Percentiles rank a stretch among this genome's conserved stretches.
phyloP scores from a whole-genome alignment of 257 asterid species.

The Ajuga chamaepitys region DNA sequence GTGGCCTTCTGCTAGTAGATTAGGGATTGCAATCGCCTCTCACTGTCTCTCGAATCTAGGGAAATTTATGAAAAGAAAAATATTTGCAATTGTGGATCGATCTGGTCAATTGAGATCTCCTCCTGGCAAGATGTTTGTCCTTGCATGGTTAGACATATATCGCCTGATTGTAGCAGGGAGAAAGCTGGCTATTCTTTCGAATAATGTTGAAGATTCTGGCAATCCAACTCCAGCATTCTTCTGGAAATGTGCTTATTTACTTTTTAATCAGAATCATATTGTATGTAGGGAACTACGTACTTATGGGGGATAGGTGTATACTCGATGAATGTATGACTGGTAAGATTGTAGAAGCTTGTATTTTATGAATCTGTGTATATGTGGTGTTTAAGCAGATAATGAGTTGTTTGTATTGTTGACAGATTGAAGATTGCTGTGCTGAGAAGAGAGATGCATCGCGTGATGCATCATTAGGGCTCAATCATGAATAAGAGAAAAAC shows the following conservation, averaged over 20 bases:
- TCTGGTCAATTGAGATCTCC: background rate
- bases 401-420: conserved; percentile 10
- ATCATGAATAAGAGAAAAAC: background rate
- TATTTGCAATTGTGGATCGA: background rate
- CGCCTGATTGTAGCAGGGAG: background rate
- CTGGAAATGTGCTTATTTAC: background rate
- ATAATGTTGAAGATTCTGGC: background rate
- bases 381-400: conserved; percentile 16
- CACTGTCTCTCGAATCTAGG: too few species aligned
- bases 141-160: background rate
- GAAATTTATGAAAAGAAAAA: too few species aligned
- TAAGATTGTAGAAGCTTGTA: background rate
- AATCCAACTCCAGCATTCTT: background rate
- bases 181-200: background rate
- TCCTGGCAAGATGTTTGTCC: background rate
- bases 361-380: background rate
- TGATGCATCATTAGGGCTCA: conserved; percentile 14
- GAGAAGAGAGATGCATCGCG: conserved; percentile 23
- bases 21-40: too few species aligned
- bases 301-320: background rate
- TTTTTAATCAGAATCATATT: background rate
- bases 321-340: background rate
- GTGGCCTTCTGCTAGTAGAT: too few species aligned
- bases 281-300: background rate
- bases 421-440: conserved; percentile 30